Base-by-base conservation (phyloP, 768 basidiomycete genomes). In the Goffeauzyma gilvescens region DNA sequence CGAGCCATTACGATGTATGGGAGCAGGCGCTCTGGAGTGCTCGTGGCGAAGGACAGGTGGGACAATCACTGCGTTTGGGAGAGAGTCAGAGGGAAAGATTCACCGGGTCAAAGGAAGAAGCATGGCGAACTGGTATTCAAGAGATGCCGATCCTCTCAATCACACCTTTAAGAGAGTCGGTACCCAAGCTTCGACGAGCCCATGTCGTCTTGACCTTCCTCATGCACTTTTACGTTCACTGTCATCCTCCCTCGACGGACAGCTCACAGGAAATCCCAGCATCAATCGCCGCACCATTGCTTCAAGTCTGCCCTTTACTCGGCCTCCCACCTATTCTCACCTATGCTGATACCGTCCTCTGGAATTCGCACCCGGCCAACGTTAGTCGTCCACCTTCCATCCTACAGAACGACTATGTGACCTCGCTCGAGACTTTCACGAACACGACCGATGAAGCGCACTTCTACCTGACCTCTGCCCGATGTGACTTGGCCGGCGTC, bases 191-290 rank as follows among this genome's bases (percentile, higher is more conserved):
- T 13, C 79, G 86, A 49, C 75, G 87, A 35, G 86, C 85, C 1
- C 86, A 95, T 66, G 69, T 79, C 58, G 81, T 93, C 36, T 71
- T 96, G 26, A 74, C 87, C 6, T 93, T 81, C 71, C 72, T 95
- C 34, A 69, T 81, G 33, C 81, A 85, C 66, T 83, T 84, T 60
- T 98, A 86, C 65, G 76, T 78, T 20, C 89, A 95, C 64, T 60
- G 60, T 34, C 31, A 53, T 32, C 22, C 61, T 13, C 55, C 65
- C 25, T 46, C 58, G 35, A 59, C 64, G 38, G 42, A 51, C 5
- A 60, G 63, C 2, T 67, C 74, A 3, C 68, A 81, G 24, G 59
- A 67, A 27, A 77, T 95, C 32, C 87, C 87, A 5, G 63, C 69
- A 0, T 65, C 76, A 0, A 64, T 95, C 40, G 70, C 81, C 7